Percentiles rank a stretch among this genome's conserved stretches.
Conservation (phyloP, 306 rosid genomes). For the Gastrolobium villosum region DNA sequence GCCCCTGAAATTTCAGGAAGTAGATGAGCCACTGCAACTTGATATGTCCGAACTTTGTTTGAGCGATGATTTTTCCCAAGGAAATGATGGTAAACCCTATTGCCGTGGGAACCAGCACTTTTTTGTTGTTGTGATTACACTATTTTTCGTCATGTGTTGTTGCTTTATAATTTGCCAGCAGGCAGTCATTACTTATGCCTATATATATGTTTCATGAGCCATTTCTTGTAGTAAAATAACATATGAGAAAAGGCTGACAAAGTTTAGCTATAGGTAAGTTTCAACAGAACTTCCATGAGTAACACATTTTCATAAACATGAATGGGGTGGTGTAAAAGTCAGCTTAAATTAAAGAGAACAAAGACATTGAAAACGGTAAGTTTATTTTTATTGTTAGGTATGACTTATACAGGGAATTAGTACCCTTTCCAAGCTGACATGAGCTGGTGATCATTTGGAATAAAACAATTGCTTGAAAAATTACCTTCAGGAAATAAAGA, state of each 20-base stretch:
- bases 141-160: neutral
- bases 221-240: neutral
- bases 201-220: neutral
- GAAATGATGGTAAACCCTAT: constrained; percentile 69
- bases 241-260: neutral
- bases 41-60: constrained; percentile 90
- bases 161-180: constrained; percentile 26
- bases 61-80: constrained; percentile 75
- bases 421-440: too few species aligned
- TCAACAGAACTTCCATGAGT: neutral
- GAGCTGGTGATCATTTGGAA: constrained; percentile 16
- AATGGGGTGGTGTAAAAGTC: constrained; percentile 23
- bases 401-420: neutral
- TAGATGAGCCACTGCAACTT: constrained; percentile 89
- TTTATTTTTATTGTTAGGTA: neutral
- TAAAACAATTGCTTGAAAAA: neutral
- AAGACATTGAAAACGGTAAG: neutral
- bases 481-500: neutral
- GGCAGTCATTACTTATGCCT: neutral
- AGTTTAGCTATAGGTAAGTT: neutral
- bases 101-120: neutral
- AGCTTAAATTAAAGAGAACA: constrained; percentile 5
- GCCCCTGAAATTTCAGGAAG: constrained; percentile 72
- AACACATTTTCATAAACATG: neutral
- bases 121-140: neutral